Conservation (phyloP, 2,329 filamentous ascomycete genomes). For the Apiospora pterosperma region DNA sequence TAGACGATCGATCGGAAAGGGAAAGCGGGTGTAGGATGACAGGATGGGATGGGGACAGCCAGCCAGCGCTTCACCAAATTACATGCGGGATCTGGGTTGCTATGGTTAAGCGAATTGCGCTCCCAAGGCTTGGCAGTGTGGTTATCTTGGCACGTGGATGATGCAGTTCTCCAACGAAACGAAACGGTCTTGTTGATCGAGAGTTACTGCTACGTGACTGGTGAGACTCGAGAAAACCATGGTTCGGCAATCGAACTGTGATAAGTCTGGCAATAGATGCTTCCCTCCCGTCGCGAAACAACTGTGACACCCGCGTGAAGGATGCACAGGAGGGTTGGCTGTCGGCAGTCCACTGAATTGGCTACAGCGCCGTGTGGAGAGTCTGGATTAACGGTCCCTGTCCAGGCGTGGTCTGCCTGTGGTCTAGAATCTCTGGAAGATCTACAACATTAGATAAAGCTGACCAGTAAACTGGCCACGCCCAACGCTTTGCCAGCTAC, state of each 20-base stretch:
- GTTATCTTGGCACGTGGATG: background rate
- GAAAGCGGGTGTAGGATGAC: background rate
- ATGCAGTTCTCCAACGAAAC: background rate
- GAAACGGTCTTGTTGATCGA: background rate
- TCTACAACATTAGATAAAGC: background rate
- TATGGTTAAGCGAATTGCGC: background rate
- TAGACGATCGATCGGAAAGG: background rate
- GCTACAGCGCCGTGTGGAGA: background rate
- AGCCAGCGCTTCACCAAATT: background rate
- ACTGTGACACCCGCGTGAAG: background rate
- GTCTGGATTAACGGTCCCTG: background rate
- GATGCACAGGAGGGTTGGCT: background rate
- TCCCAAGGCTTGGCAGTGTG: background rate
- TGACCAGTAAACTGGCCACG: no score
- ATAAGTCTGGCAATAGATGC: background rate
- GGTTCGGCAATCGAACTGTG: background rate
- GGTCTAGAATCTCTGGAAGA: background rate
- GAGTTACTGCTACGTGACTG: background rate
- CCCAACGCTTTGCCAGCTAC: background rate
- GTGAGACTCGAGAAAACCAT: background rate
- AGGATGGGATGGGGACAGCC: background rate
- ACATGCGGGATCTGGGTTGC: background rate
- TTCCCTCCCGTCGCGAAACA: background rate
- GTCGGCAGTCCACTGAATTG: background rate
- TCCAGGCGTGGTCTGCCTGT: background rate